A percentile compares a stretch with the other conserved stretches of the same genome.
These are phyloP conservation scores for Quercus mongolica DNA, from an alignment of 306 rosid species.

Conservation along the genomic window DNA sequence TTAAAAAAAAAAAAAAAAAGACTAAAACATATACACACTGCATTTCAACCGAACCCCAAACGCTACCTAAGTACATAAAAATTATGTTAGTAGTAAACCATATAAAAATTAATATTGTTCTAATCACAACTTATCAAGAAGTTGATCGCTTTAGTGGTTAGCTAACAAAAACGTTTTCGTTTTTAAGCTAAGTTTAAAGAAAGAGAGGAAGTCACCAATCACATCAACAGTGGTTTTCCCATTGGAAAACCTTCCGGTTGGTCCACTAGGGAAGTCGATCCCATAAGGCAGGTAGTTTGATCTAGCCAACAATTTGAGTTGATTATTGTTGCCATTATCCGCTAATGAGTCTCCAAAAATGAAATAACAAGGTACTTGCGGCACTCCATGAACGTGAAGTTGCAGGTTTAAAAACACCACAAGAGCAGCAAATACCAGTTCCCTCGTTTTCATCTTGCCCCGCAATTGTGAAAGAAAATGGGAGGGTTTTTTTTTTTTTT, in stretches of 20 bases:
- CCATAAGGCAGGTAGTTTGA: slow-evolving; percentile 85
- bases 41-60: no score
- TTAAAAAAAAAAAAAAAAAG: no score
- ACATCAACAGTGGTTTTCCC: slow-evolving; percentile 82
- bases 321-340: slow-evolving; percentile 74
- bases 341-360: slow-evolving; percentile 70
- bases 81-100: no score
- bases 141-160: no score
- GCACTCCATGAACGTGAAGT: slow-evolving; percentile 8
- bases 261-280: slow-evolving; percentile 63
- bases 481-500: neutral
- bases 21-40: no score
- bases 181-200: no score
- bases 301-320: slow-evolving; percentile 70
- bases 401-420: neutral
- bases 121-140: no score
- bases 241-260: slow-evolving; percentile 87
- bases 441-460: neutral
- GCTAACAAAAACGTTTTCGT: no score
- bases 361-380: slow-evolving; percentile 46
- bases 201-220: slow-evolving; percentile 40
- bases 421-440: slow-evolving; percentile 3
- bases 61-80: no score
- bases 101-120: no score
- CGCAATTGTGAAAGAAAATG: neutral